These are phyloP conservation scores for Mucor racemosus DNA, from an alignment of 371 early-diverging fungal species.

Conservation along the genomic window DNA sequence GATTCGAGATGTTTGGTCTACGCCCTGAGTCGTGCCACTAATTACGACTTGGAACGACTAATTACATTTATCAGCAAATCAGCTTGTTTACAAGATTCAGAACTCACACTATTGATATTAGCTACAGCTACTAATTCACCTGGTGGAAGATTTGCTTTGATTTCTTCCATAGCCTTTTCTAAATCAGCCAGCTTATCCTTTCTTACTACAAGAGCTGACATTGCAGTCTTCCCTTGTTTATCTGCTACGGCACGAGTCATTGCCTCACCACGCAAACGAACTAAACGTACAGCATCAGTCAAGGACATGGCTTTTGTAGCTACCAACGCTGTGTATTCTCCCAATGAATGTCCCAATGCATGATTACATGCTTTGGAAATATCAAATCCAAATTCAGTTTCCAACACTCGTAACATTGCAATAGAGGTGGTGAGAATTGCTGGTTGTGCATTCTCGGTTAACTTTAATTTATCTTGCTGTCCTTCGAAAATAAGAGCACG, in stretches of 20 bases:
- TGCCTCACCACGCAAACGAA: constrained; percentile 82
- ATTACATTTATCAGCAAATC: background rate
- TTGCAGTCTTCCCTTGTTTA: constrained; percentile 71
- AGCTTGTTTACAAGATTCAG: too few relatives aligned
- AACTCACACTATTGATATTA: constrained; percentile 83
- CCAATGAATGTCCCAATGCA: constrained; percentile 92
- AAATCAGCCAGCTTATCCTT: constrained; percentile 75
- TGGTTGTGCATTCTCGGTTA: constrained; percentile 94
- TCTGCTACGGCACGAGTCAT: constrained; percentile 84
- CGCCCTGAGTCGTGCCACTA: constrained; percentile 87
- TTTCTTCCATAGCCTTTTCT: constrained; percentile 66
- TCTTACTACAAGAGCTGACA: constrained; percentile 88
- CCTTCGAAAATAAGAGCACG: constrained; percentile 87
- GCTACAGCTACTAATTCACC: constrained; percentile 83
- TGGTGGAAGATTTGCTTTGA: constrained; percentile 60
- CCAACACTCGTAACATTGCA: constrained; percentile 86
- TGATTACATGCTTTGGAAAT: constrained; percentile 72
- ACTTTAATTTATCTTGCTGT: constrained; percentile 72
- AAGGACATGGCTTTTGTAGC: constrained; percentile 80
- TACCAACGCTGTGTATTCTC: constrained; percentile 93
- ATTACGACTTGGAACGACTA: constrained; percentile 85
- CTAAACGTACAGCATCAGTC: constrained; percentile 83
- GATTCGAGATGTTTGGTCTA: constrained; percentile 80
- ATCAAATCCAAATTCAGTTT: constrained; percentile 82
- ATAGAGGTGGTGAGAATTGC: constrained; percentile 92